Evolutionary conservation across 306 rosid species (phyloP).

Genomic region (Vigna mungo): DNA sequence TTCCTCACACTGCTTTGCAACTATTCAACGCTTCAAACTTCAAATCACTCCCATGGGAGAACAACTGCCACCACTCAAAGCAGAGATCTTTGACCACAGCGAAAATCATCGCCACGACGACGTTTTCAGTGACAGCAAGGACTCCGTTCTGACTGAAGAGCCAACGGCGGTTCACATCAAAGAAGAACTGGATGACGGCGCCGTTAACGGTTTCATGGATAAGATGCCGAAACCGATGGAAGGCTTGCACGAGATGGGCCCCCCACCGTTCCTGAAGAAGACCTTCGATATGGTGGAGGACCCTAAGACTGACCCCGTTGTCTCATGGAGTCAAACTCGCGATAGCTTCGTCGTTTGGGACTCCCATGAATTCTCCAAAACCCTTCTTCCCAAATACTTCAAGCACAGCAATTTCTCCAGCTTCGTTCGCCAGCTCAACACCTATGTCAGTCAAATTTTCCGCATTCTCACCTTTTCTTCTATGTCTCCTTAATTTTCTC

Average conservation of each 20-base stretch:
- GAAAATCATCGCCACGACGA: neutral
- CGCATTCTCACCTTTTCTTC: neutral
- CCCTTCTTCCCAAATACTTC: conserved; percentile 78
- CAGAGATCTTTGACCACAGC: neutral
- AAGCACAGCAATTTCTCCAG: conserved; percentile 95
- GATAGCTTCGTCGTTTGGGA: conserved; percentile 92
- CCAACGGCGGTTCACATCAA: conserved; percentile 46
- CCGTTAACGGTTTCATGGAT: conserved; percentile 41
- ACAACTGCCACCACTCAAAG: conserved; percentile 16
- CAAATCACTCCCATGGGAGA: conserved; percentile 21
- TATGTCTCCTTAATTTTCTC: neutral
- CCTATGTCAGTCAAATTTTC: conserved; percentile 64
- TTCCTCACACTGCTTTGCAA: neutral
- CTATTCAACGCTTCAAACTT: neutral
- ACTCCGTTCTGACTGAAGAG: conserved; percentile 29
- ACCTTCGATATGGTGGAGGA: conserved; percentile 92
- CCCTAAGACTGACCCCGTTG: conserved; percentile 73
- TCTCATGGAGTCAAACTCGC: conserved; percentile 73
- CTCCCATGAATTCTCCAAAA: conserved; percentile 72
- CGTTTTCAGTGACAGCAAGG: conserved; percentile 15
- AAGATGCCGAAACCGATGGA: conserved; percentile 69
- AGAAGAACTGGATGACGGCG: conserved; percentile 51
- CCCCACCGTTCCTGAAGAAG: conserved; percentile 87
- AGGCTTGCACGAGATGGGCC: conserved; percentile 72
- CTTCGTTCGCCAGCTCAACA: conserved; percentile 96